Conservation (phyloP, 1,284 basidiomycete genomes). For the Cryptococcus wingfieldii region DNA sequence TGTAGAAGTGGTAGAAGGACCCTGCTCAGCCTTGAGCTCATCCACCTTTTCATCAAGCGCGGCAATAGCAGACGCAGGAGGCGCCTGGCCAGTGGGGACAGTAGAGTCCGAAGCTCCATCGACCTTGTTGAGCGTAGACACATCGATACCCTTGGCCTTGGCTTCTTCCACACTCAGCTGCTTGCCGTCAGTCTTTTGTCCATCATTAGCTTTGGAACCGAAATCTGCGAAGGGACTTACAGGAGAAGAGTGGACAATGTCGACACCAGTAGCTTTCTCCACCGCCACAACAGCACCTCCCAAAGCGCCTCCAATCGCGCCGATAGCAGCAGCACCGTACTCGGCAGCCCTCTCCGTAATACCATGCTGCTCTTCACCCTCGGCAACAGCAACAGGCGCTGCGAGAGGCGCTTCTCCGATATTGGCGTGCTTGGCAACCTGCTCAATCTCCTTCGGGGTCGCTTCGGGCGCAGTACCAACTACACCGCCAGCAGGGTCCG, state of each 20-base stretch:
- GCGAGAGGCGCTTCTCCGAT: conserved; percentile 28
- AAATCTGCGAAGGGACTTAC: conserved; percentile 23
- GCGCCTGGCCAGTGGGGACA: conserved; percentile 23
- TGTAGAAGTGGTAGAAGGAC: neutral
- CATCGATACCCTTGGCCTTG: conserved; percentile 40
- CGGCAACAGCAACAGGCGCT: neutral
- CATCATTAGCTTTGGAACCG: neutral
- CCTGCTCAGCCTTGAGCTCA: conserved; percentile 27
- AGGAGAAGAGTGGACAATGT: conserved; percentile 35
- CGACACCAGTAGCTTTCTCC: conserved; percentile 40
- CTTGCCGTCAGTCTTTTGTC: conserved; percentile 9
- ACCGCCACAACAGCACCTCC: conserved; percentile 26
- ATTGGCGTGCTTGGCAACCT: conserved; percentile 27
- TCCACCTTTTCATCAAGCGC: conserved; percentile 37
- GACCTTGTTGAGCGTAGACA: conserved; percentile 25
- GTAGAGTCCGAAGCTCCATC: conserved; percentile 29
- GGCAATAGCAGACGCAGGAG: conserved; percentile 32
- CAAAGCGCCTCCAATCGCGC: conserved; percentile 26
- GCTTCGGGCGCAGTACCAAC: conserved; percentile 5
- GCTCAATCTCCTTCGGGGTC: conserved; percentile 20
- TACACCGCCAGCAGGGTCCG: conserved; percentile 1
- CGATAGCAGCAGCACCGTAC: conserved; percentile 29
- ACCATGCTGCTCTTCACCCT: conserved; percentile 13
- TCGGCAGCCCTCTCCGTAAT: conserved; percentile 25
- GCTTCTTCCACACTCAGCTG: conserved; percentile 43